Percentiles rank a stretch among this genome's conserved stretches.
phyloP scores from a whole-genome alignment of 108 stramenopile genomes.

The Nitzschia putrida region DNA sequence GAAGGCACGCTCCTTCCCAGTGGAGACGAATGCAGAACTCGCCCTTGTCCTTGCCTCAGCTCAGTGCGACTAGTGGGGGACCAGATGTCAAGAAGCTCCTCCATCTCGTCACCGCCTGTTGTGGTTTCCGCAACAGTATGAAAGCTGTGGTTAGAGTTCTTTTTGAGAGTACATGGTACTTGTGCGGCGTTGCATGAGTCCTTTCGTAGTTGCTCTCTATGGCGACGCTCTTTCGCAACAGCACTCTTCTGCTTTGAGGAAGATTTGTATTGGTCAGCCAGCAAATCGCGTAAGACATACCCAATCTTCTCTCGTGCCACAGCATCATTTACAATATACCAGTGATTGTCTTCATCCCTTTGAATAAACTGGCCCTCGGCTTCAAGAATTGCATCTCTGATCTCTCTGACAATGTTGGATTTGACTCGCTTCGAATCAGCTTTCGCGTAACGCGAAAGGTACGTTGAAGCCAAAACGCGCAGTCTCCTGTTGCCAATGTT shows the following conservation, averaged over 20 bases:
- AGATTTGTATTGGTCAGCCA: conserved; percentile 22
- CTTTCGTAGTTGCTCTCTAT: no score
- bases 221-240: no score
- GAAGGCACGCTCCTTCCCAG: no score
- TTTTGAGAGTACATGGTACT: no score
- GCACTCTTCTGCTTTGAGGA: conserved; percentile 16
- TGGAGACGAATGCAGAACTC: no score
- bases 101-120: no score
- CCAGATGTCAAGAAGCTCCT: no score
- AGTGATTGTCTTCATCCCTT: conserved; percentile 6
- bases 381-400: conserved; percentile 14
- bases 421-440: conserved; percentile 9
- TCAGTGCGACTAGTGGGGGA: no score
- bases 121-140: no score
- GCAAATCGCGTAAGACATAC: conserved; percentile 11
- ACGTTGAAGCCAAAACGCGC: conserved; percentile 5
- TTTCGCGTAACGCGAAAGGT: conserved; percentile 11
- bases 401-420: conserved; percentile 19
- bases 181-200: no score
- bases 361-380: conserved; percentile 23
- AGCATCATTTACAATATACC: conserved; percentile 24
- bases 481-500: conserved; percentile 19
- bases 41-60: no score
- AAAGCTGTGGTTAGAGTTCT: no score
- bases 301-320: conserved; percentile 35